Percentiles rank a stretch among this genome's conserved stretches.
phyloP scores from a whole-genome alignment of 345 rosid species.

The Arabis alpina region DNA sequence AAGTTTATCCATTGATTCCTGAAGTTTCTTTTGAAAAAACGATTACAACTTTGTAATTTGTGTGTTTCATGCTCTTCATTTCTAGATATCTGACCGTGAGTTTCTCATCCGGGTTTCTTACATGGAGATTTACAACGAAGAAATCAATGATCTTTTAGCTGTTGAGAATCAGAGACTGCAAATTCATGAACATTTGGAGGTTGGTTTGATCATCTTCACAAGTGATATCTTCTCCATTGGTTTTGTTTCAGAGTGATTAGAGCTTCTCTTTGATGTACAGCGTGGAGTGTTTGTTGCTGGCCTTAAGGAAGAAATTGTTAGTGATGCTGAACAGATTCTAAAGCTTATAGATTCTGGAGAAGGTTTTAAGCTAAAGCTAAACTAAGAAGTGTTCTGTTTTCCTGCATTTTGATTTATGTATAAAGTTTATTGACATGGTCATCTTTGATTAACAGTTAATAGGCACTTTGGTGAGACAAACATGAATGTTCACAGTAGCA shows the following conservation, averaged over 20 bases:
- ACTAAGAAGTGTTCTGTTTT: background rate
- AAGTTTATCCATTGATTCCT: background rate
- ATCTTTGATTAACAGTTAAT: constrained; percentile 53
- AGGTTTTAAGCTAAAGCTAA: constrained; percentile 54
- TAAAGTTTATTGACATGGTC: constrained; percentile 11
- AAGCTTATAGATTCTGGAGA: constrained; percentile 85
- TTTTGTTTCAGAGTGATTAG: constrained; percentile 20
- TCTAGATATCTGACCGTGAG: constrained; percentile 77
- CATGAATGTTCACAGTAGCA: constrained; percentile 94
- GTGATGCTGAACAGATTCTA: constrained; percentile 78
- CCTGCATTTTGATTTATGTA: background rate
- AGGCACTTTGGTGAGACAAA: constrained; percentile 97
- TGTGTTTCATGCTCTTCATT: constrained; percentile 32
- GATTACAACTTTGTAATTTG: constrained; percentile 9
- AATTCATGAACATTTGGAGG: constrained; percentile 95
- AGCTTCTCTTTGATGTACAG: constrained; percentile 48
- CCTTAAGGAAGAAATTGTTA: constrained; percentile 85
- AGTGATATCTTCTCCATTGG: constrained; percentile 12
- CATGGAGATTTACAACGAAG: constrained; percentile 95
- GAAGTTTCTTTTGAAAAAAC: background rate
- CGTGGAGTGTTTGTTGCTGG: constrained; percentile 93
- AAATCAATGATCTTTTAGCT: constrained; percentile 82
- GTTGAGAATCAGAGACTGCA: constrained; percentile 84
- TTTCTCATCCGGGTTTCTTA: constrained; percentile 92
- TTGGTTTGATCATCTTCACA: constrained; percentile 49